These are phyloP conservation scores for Lentinula sp. DNA, from an alignment of 768 basidiomycete species.

Conservation along the genomic window DNA sequence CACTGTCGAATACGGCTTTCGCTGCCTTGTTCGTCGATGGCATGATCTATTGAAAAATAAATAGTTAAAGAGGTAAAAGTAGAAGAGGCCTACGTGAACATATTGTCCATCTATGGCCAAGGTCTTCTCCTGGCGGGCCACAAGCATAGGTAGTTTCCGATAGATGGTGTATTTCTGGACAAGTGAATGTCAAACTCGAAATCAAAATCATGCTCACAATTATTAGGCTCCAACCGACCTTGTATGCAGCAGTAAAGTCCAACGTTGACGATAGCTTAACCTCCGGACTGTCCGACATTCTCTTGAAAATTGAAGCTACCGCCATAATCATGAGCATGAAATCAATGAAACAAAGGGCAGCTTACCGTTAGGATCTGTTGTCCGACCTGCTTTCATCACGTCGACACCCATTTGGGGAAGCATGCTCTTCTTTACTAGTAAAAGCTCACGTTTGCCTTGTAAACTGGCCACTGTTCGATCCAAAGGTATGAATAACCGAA, in stretches of 20 bases:
- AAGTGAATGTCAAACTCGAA: not conserved
- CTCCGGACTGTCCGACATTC: slow-evolving; percentile 70
- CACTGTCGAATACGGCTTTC: slow-evolving; percentile 81
- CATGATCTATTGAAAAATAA: slow-evolving; percentile 59
- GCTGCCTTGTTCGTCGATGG: slow-evolving; percentile 70
- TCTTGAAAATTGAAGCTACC: slow-evolving; percentile 89
- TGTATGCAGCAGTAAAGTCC: slow-evolving; percentile 83
- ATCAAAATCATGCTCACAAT: not conserved
- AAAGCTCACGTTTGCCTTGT: slow-evolving; percentile 79
- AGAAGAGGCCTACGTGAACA: slow-evolving; percentile 54
- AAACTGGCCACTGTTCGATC: slow-evolving; percentile 96
- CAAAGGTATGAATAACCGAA: slow-evolving; percentile 77
- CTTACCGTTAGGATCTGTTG: slow-evolving; percentile 90
- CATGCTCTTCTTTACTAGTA: slow-evolving; percentile 74
- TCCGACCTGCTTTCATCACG: slow-evolving; percentile 57
- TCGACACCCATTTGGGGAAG: slow-evolving; percentile 67
- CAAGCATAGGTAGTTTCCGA: slow-evolving; percentile 91
- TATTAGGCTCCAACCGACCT: slow-evolving; percentile 36
- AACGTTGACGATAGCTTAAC: slow-evolving; percentile 52
- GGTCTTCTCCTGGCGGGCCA: slow-evolving; percentile 84
- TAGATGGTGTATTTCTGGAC: slow-evolving; percentile 84
- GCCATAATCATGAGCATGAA: slow-evolving; percentile 1
- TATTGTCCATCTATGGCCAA: slow-evolving; percentile 95
- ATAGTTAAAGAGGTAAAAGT: not conserved
- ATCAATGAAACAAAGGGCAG: not conserved